phyloP scores from a whole-genome alignment of 225 moss, liverwort and hornwort species.

The Pseudisothecium myosuroides region DNA sequence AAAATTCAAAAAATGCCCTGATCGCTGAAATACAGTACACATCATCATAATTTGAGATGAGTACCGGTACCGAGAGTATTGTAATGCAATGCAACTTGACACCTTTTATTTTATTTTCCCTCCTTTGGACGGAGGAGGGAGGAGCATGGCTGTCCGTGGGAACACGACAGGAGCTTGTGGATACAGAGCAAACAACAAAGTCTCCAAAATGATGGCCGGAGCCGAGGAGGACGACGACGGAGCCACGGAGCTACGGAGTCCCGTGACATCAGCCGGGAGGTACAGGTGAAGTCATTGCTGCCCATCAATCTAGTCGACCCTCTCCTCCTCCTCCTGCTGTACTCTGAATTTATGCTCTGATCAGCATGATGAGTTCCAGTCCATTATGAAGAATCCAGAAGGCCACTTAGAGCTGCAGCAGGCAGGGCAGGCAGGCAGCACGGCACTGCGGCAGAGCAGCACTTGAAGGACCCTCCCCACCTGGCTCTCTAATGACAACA shows the following conservation, averaged over 20 bases:
- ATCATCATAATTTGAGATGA: neutral
- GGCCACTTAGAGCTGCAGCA: neutral
- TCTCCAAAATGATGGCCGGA: neutral
- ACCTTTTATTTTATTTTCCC: neutral
- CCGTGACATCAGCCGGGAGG: neutral
- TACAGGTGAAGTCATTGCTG: constrained; percentile 4
- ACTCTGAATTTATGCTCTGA: neutral
- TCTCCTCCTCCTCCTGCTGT: neutral
- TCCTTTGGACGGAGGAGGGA: neutral
- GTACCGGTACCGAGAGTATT: neutral
- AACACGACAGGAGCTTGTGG: neutral
- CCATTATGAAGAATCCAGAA: neutral
- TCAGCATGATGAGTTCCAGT: neutral
- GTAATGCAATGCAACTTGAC: neutral
- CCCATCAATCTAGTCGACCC: neutral
- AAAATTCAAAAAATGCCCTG: neutral
- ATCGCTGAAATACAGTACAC: fast-evolving
- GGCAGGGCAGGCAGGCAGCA: neutral
- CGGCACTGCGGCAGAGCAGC: neutral
- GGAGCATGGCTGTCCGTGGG: neutral
- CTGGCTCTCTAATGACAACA: neutral
- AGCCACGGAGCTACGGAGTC: neutral
- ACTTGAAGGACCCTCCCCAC: too few species aligned
- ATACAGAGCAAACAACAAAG: neutral
- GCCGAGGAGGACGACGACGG: neutral